These are phyloP conservation scores for Schizopora paradoxa DNA, from an alignment of 1,284 basidiomycete species.

Conservation along the genomic window DNA sequence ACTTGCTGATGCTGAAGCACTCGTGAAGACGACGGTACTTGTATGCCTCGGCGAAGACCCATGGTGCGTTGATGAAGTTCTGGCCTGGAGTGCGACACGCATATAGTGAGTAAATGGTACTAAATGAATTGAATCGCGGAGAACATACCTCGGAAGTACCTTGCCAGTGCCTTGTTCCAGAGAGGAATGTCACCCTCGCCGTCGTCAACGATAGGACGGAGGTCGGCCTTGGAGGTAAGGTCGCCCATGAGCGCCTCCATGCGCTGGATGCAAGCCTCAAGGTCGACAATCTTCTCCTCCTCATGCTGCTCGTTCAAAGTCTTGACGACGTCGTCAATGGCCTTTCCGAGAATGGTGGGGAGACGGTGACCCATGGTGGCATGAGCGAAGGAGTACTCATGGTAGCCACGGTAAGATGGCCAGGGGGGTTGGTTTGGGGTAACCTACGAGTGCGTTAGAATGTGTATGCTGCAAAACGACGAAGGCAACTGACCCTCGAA, in stretches of 20 bases:
- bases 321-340: conserved; percentile 86
- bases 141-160: conserved; percentile 79
- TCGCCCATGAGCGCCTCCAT: conserved; percentile 83
- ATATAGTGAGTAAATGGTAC: background rate
- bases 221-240: conserved; percentile 73
- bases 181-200: conserved; percentile 90
- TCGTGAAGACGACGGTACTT: conserved; percentile 96
- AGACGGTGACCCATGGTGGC: conserved; percentile 92
- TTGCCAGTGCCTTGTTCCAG: conserved; percentile 96
- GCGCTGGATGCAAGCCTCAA: conserved; percentile 82
- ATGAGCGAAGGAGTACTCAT: conserved; percentile 93
- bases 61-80: conserved; percentile 95
- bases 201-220: conserved; percentile 87
- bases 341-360: conserved; percentile 94
- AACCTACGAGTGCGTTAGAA: conserved; percentile 37
- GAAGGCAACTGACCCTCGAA: conserved; percentile 45
- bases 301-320: conserved; percentile 86
- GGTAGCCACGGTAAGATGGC: conserved; percentile 93
- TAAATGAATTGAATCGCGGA: no score
- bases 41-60: conserved; percentile 97
- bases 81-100: conserved; percentile 48
- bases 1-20: conserved; percentile 91
- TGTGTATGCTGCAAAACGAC: conserved; percentile 1
- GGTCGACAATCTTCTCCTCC: conserved; percentile 85
- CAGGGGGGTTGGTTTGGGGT: conserved; percentile 96